These are phyloP conservation scores for Pythium aphanidermatum DNA, from an alignment of 352 stramenopile species.

Conservation along the genomic window DNA sequence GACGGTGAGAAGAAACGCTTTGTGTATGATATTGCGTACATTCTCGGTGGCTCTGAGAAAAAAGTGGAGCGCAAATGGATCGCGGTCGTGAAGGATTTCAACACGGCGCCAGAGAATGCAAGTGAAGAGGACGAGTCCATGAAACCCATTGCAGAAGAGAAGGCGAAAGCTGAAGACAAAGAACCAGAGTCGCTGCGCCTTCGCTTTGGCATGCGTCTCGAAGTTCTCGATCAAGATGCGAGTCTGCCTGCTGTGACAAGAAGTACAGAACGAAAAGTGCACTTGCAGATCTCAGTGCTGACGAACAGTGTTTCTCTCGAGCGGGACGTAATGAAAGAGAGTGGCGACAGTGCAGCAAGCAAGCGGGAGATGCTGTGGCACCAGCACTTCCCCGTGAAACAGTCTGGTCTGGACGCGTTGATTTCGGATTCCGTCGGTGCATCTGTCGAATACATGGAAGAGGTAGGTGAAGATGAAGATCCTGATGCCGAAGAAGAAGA, in stretches of 20 bases:
- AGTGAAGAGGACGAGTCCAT: too few relatives aligned
- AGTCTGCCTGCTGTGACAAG: constrained; percentile 2
- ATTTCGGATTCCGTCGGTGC: constrained; percentile 37
- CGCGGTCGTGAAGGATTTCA: constrained; percentile 36
- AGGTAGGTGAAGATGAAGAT: constrained; percentile 34
- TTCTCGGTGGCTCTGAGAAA: constrained; percentile 70
- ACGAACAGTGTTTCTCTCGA: constrained; percentile 36
- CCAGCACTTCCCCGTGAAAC: constrained; percentile 49
- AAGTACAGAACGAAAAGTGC: constrained; percentile 17
- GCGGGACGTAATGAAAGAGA: constrained; percentile 14
- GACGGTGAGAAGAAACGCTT: constrained; percentile 30
- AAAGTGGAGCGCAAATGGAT: constrained; percentile 81
- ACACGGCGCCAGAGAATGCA: not conserved
- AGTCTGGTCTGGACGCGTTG: constrained; percentile 22
- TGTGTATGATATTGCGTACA: constrained; percentile 68
- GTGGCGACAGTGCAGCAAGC: not conserved
- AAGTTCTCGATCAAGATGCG: constrained; percentile 13
- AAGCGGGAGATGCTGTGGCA: constrained; percentile 40
- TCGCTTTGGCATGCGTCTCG: constrained; percentile 14
- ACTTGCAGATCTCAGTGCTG: constrained; percentile 35
- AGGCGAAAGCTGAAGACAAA: not conserved
- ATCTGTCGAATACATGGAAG: constrained; percentile 29
- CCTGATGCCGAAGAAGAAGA: constrained; percentile 43
- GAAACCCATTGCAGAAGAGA: too few relatives aligned
- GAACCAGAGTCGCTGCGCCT: not conserved